Evolutionary conservation across 495 filamentous ascomycete genomes (phyloP), one percentile per base, ranked within the genome.

Genomic region (Penicillium turbatum): DNA sequence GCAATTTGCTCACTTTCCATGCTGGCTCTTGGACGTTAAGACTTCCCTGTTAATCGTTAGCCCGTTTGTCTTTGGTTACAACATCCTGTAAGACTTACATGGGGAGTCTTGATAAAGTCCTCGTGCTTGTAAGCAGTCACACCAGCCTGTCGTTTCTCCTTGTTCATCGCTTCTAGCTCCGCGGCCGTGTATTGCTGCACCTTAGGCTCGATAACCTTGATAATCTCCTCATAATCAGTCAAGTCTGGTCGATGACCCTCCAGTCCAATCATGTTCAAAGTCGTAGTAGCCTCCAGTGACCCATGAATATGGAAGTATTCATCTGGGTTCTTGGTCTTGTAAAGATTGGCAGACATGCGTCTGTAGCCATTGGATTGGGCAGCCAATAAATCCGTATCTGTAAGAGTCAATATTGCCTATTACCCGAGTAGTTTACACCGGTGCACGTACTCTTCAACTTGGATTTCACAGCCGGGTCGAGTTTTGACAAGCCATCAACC

Each of bases 291-390:
- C 53, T 89, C 85, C 10, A 91, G 66, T 1, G 87, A 90, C 27
- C 87, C 87, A 66, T 90, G 87, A 50, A 90, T 87, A 62, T 92
- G 88, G 63, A 85, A 90, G 63, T 78, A 92, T 59, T 85, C 76
- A 39, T 76, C 80, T 24, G 69, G 73, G 43, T 76, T 79, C 63
- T 82, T 85, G 5, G 86, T 90, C 53, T 79, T 76, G 71, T 90
- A 92, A 11, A 90, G 70, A 65, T 88, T 89, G 12, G 86, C 86
- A 24, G 86, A 87, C 58, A 90, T 77, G 34, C 87, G 81, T 30
- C 86, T 81, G 62, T 92, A 89, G 15, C 83, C 73, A 60, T 83
- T 82, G 3, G 86, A 87, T 63, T 90, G 87, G 6, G 87, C 86
- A 43, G 73, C 70, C 46, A 86, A 71, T 19, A 88, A 66, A 71